Base-by-base conservation (phyloP, 2,329 filamentous ascomycete species). In the Aspergillus floridensis region DNA sequence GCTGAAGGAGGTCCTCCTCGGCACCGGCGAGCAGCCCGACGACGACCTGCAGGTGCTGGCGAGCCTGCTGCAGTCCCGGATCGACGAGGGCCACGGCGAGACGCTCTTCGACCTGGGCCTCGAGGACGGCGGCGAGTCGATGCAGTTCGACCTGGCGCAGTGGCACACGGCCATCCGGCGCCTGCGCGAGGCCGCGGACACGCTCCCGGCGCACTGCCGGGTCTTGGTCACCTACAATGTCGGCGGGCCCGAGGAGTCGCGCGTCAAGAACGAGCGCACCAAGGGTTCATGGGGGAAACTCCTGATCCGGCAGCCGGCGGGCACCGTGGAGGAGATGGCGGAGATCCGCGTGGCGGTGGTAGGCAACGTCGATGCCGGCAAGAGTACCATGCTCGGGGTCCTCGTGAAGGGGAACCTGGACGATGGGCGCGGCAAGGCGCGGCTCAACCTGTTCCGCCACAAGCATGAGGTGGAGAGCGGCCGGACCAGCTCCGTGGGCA, bases 391-490 rank as follows among this genome's bases (percentile, higher is more conserved):
- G 85, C 81, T 99, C 2, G 95, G 95, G 48, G 95, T 99, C 1
- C 81, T 99, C 5, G 95, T 98, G 6, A 98, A 98, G 77, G 95
- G 95, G 5, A 91, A 91, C 54, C 86, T 99, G 2, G 95, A 99
- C 69, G 95, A 99, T 76, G 95, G 95, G 16, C 86, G 95, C 71
- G 95, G 95, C 12, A 93, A 91, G 75, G 93, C 95, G 49, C 89
- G 95, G 63, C 91, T 99, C 54, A 98, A 96, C 65, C 86, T 99
- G 12, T 99, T 99, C 78, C 86, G 95, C 16, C 95, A 99, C 76
- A 98, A 99, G 77, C 95, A 99, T 71, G 95, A 99, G 77, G 90
- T 98, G 46, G 95, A 99, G 77, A 95, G 91, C 50, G 95, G 95
- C 1, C 85, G 95, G 65, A 99, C 95, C 10, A 96, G 92, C 72